phyloP scores from a whole-genome alignment of 352 stramenopile species.

The Globisporangium okanoganense region DNA sequence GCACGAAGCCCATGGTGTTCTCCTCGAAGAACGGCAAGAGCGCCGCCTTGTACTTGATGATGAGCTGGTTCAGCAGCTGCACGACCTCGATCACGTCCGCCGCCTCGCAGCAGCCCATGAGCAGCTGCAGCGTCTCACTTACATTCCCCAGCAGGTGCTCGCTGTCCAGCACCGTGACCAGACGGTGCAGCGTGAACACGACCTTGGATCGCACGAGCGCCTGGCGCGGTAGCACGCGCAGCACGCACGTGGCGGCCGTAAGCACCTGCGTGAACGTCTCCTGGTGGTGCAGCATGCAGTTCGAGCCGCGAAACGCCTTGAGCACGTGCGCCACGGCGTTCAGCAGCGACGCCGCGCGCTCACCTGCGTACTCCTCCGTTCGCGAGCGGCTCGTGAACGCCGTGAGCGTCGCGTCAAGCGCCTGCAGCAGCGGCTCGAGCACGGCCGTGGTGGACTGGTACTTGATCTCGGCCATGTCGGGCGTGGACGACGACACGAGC shows the following conservation, averaged over 20 bases:
- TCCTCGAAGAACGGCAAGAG: slow-evolving; percentile 68
- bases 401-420: slow-evolving; percentile 51
- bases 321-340: slow-evolving; percentile 81
- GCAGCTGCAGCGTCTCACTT: slow-evolving; percentile 43
- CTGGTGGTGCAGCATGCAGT: slow-evolving; percentile 72
- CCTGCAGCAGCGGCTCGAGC: slow-evolving; percentile 62
- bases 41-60: slow-evolving; percentile 80
- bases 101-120: slow-evolving; percentile 63
- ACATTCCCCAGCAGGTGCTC: slow-evolving; percentile 69
- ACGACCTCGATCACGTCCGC: slow-evolving; percentile 77
- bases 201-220: slow-evolving; percentile 70
- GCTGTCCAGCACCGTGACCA: slow-evolving; percentile 68
- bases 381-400: slow-evolving; percentile 22
- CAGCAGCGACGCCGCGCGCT: slow-evolving; percentile 55
- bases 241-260: slow-evolving; percentile 50
- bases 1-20: slow-evolving; percentile 61
- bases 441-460: slow-evolving; percentile 74
- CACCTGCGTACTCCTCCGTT: slow-evolving; percentile 40
- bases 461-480: slow-evolving; percentile 56
- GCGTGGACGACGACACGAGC: slow-evolving; percentile 24
- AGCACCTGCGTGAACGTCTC: slow-evolving; percentile 75
- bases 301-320: slow-evolving; percentile 75
- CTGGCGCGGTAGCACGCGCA: slow-evolving; percentile 45
- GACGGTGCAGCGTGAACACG: slow-evolving; percentile 74
- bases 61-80: slow-evolving; percentile 80